Evolutionary conservation across 2,329 filamentous ascomycete genomes (phyloP), one percentile per base, ranked within the genome.

Genomic region (Cladosporium oxysporum): DNA sequence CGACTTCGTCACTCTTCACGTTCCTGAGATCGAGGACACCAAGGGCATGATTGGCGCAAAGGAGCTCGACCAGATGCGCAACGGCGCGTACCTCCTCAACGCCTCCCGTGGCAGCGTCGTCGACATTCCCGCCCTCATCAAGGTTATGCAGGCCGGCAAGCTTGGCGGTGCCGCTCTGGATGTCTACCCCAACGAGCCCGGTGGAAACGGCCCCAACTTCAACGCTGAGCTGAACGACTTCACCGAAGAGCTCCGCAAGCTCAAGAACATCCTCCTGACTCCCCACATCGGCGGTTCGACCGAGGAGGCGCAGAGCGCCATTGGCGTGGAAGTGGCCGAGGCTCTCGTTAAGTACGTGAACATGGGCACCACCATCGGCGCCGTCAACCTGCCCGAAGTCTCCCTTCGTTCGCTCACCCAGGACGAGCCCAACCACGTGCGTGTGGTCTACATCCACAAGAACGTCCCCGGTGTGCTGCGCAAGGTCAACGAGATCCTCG

Each of bases 221-320:
- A 93, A 88, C 79, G 90, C 87, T 77, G 83, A 86, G 58, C 84
- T 99, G 67, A 97, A 97, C 80, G 71, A 81, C 11, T 99, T 92
- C 92, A 90, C 88, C 31, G 89, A 93, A 74, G 93, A 97, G 68
- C 86, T 99, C 58, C 88, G 92, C 63, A 86, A 86, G 62, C 83
- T 98, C 67, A 95, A 90, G 81, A 99, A 99, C 81, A 84, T 99
- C 71, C 96, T 99, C 72, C 84, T 99, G 59, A 97, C 94, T 1
- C 95, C 95, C 26, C 95, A 99, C 79, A 98, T 99, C 75, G 95
- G 95, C 73, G 95, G 95, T 65, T 97, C 92, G 79, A 99, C 95
- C 0, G 95, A 99, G 80, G 95, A 99, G 81, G 95, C 95, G 5
- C 95, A 99, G 82, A 90, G 91, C 66, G 94, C 95, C 18, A 99